Base-by-base conservation (phyloP, 192 early-diverging fungal species). In the Backusella tarrabulga region DNA sequence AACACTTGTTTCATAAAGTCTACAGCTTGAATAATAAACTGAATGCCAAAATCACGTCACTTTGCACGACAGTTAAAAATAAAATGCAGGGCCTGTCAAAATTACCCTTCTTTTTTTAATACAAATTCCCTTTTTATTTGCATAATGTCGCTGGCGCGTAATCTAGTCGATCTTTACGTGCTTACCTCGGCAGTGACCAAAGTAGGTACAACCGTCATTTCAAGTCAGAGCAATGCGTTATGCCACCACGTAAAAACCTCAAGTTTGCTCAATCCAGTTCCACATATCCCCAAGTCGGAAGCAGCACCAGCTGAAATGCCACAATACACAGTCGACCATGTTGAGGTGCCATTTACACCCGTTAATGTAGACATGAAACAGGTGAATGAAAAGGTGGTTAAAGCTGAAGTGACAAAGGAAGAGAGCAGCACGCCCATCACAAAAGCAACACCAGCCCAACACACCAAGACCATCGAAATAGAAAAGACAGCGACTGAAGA, bases 191-290 rank as follows among this genome's bases (percentile, higher is more conserved):
- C 72, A 40, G 68, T 67, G 5, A 32, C 73, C 1, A 75, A 75
- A 41, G 44, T 75, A 32, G 67, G 72, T 15, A 71, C 68, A 34
- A 41, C 21, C 26, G n/a, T 71, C 29, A 23, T 74, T 34, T 34
- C 35, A 21, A 75, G 52, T 7, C 78, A 79, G 50, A 50, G 73
- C 8, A 36, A 34, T 2, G 78, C 78, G 0, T 12, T 79, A 12
- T 34, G 44, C n/a, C 80, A 74, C 3, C 80, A 82, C 60, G 21
- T 82, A 17, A 82, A 75, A 36, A 82, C 80, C 2, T 82, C 77
- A 21, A 78, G 77, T 34, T 36, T 78, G 23, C 32, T 78, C 14
- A 82, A 82, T 63, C 73, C 80, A 12, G 17, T 50, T 21, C 21
- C 50, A 32, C 60, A 54, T 17, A 44, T 66, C 5, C 12, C 63